These are phyloP conservation scores for Melampsora americana DNA, from an alignment of 1,284 basidiomycete species.

Conservation along the genomic window DNA sequence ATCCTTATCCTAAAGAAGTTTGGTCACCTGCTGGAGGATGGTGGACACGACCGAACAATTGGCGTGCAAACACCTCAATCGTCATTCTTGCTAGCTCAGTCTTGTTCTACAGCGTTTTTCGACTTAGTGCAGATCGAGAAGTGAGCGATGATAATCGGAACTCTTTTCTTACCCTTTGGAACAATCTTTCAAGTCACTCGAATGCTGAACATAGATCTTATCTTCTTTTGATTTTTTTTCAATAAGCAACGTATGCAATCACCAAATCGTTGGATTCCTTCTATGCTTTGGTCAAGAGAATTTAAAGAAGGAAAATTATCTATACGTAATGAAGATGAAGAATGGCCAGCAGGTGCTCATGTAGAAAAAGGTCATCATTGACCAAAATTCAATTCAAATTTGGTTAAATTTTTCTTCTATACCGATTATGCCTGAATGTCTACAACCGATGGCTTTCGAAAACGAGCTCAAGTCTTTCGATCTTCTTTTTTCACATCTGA, in stretches of 20 bases:
- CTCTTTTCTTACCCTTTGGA: no score
- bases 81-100: constrained; percentile 57
- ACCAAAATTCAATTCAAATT: not conserved
- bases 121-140: constrained; percentile 58
- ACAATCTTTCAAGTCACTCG: not conserved
- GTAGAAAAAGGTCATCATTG: constrained; percentile 38
- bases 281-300: constrained; percentile 41
- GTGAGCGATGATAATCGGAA: no score
- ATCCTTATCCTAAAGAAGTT: constrained; percentile 62
- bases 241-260: constrained; percentile 53
- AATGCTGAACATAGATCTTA: not conserved
- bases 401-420: not conserved
- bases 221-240: not conserved
- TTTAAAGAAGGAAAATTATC: constrained; percentile 36
- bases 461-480: no score
- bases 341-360: constrained; percentile 41
- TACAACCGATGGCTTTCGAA: no score
- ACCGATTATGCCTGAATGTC: no score
- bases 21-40: constrained; percentile 59
- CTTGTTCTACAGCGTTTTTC: constrained; percentile 58
- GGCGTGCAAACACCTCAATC: constrained; percentile 59
- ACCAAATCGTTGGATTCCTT: constrained; percentile 57
- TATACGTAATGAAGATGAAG: constrained; percentile 41
- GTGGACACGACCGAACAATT: constrained; percentile 62
- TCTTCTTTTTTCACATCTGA: no score